Evolutionary conservation across 176 grass and related monocot species (phyloP).

Genomic region (Musa schizocarpa): DNA sequence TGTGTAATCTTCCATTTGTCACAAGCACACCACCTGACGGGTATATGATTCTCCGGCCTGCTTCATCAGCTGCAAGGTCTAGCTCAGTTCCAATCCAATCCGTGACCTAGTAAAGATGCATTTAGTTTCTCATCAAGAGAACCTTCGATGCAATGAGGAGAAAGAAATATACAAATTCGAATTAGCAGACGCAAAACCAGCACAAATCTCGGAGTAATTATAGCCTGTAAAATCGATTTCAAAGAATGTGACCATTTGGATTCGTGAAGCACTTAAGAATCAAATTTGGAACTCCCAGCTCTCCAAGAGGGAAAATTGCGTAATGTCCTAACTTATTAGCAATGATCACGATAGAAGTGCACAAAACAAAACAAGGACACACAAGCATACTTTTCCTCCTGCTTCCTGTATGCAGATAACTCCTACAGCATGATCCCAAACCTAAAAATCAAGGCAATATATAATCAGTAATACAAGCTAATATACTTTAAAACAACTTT

Average conservation of each 20-base stretch:
- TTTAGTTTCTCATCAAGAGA: background rate
- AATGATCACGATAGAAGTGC: background rate
- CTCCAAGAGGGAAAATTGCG: background rate
- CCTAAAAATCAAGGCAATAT: constrained; percentile 26
- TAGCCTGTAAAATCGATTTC: background rate
- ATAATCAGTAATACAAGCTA: constrained; percentile 12
- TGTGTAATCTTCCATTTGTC: constrained; percentile 62
- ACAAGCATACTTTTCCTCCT: constrained; percentile 55
- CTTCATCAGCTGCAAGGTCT: constrained; percentile 68
- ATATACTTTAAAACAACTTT: background rate
- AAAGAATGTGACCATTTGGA: background rate
- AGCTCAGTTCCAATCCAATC: constrained; percentile 72
- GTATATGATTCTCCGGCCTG: constrained; percentile 57
- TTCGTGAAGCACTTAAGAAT: background rate
- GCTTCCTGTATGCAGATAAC: constrained; percentile 83
- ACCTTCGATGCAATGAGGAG: background rate
- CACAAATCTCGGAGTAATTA: background rate
- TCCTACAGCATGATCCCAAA: constrained; percentile 90
- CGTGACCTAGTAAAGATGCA: constrained; percentile 38
- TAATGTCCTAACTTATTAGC: background rate
- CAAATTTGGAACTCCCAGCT: background rate
- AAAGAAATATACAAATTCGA: background rate
- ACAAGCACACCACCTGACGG: constrained; percentile 66
- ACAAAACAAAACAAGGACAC: constrained; percentile 1
- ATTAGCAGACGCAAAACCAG: background rate